phyloP scores from a whole-genome alignment of 2,329 filamentous ascomycete genomes.

The Scedosporium dehoogii region DNA sequence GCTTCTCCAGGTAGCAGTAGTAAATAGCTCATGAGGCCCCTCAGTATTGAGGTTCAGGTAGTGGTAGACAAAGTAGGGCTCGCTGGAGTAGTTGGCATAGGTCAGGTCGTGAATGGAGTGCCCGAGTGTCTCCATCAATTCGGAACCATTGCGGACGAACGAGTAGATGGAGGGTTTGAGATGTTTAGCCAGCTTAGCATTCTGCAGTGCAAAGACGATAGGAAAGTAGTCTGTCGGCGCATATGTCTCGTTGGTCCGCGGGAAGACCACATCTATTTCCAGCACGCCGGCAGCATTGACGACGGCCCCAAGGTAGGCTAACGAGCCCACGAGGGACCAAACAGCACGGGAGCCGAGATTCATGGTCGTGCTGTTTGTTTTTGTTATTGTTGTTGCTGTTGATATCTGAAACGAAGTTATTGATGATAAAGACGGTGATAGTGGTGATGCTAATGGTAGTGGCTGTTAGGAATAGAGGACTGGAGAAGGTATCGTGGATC shows the following conservation, averaged over 20 bases:
- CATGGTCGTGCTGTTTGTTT: slow-evolving; percentile 1
- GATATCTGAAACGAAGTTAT: neutral
- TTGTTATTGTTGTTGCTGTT: neutral
- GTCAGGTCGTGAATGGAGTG: too few species aligned
- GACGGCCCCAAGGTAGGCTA: slow-evolving; percentile 8
- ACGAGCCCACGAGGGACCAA: slow-evolving; percentile 7
- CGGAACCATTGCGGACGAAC: neutral
- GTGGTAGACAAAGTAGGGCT: slow-evolving; percentile 10
- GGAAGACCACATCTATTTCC: neutral
- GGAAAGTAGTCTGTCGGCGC: neutral
- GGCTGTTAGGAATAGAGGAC: neutral
- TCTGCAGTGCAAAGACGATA: neutral
- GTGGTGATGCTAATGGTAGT: neutral
- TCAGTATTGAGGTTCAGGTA: slow-evolving; percentile 7
- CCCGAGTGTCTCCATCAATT: too few species aligned
- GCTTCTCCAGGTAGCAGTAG: slow-evolving; percentile 1
- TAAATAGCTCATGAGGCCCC: slow-evolving; percentile 7
- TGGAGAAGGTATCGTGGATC: neutral
- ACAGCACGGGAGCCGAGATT: neutral
- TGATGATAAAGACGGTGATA: neutral
- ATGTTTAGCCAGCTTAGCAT: neutral
- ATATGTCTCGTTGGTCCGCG: neutral
- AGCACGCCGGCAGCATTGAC: neutral
- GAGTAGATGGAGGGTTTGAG: slow-evolving; percentile 8
- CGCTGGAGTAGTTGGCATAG: too few species aligned